These are phyloP conservation scores for Phyllosticta capitalensis DNA, from an alignment of 2,329 filamentous ascomycete genomes.

Conservation along the genomic window DNA sequence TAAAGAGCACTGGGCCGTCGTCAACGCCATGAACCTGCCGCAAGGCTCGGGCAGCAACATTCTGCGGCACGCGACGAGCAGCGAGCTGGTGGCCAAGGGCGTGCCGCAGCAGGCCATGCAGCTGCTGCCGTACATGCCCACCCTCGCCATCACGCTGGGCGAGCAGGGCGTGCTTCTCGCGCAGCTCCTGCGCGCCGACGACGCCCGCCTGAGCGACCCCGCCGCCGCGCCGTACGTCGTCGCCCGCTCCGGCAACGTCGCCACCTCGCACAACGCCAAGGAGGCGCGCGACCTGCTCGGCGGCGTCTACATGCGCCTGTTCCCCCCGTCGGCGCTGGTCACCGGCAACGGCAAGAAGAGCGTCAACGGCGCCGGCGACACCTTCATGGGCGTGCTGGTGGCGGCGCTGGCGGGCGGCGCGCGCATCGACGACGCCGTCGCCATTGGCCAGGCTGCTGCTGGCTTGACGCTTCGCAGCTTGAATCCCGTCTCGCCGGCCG, in stretches of 20 bases:
- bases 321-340: conserved; percentile 52
- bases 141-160: conserved; percentile 77
- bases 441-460: conserved; percentile 72
- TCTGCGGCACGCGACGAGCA: conserved; percentile 58
- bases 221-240: conserved; percentile 62
- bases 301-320: conserved; percentile 71
- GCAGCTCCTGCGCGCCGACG: conserved; percentile 56
- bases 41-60: conserved; percentile 59
- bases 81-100: conserved; percentile 63
- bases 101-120: conserved; percentile 77
- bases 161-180: conserved; percentile 65
- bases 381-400: conserved; percentile 77
- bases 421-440: conserved; percentile 53
- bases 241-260: neutral
- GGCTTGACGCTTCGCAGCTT: conserved; percentile 63
- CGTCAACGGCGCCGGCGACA: conserved; percentile 92
- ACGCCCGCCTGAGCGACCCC: conserved; percentile 55
- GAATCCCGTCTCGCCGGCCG: neutral
- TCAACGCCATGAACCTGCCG: conserved; percentile 70
- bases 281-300: conserved; percentile 49
- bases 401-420: conserved; percentile 58
- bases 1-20: conserved; percentile 65
- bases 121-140: conserved; percentile 79
- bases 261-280: conserved; percentile 24
- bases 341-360: conserved; percentile 63